Conservation (phyloP, 164 flowering plant species). For the Cinnamomum chago region DNA sequence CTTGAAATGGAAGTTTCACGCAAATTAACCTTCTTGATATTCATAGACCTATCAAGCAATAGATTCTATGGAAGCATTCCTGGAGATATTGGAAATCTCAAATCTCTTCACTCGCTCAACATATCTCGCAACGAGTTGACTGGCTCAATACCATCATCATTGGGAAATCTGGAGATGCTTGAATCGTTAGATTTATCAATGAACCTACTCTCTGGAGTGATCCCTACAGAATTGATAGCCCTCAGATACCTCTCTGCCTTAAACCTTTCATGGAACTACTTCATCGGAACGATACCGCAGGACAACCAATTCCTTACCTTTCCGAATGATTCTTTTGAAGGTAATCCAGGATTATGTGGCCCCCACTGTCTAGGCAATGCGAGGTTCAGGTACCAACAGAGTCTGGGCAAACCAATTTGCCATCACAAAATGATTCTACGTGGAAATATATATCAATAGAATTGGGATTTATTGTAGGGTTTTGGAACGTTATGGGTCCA, state of each 20-base stretch:
- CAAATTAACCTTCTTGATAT: constrained; percentile 4
- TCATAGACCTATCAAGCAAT: constrained; percentile 15
- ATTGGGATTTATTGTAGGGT: background rate
- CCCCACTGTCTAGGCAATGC: background rate
- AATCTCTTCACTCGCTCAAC: constrained; percentile 1
- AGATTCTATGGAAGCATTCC: constrained; percentile 8
- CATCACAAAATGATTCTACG: background rate
- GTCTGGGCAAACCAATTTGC: background rate
- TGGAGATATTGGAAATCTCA: background rate
- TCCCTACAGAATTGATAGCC: constrained; percentile 19
- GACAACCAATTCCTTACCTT: constrained; percentile 30
- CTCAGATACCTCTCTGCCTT: constrained; percentile 25
- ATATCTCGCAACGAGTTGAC: constrained; percentile 5
- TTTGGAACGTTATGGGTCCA: background rate
- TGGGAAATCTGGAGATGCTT: constrained; percentile 1
- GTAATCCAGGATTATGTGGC: constrained; percentile 8
- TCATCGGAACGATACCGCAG: constrained; percentile 30
- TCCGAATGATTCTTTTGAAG: constrained; percentile 13
- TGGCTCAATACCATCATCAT: constrained; percentile 6
- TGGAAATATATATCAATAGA: background rate
- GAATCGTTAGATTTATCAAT: constrained; percentile 24
- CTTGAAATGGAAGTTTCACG: background rate
- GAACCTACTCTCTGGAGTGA: constrained; percentile 30
- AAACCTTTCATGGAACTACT: constrained; percentile 30
- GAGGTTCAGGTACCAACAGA: too few species aligned